Base-by-base conservation (phyloP, 23 red algal genomes). In the Gracilariopsis chorda region DNA sequence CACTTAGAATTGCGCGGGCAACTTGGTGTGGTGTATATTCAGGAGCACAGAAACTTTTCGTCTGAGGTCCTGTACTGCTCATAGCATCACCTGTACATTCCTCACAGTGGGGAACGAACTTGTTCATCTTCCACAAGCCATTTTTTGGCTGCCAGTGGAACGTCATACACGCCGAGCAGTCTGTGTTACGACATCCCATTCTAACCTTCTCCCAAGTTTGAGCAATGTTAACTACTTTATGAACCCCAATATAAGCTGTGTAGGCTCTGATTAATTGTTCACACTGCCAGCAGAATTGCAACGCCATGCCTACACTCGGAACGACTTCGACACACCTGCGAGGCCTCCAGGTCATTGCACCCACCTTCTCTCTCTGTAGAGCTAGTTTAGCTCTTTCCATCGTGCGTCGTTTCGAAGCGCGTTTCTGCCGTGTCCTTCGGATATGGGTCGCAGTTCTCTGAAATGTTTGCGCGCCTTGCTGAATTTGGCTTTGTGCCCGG, bases 231-330 rank as follows among this genome's bases (percentile, higher is more conserved):
- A 68, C 52, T 4, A 0, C 57, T 39, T 85, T 51, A 25, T 67
- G 34, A 19, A 43, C 36, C 6, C 59, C 81, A 11, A 85, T 41
- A 48, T 68, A 34, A 3, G 57, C 81, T 40, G 81, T 87, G 14
- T 87, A 20, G 12, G 84, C 84, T 10, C 65, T 63, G 23, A 88
- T 88, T 16, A 88, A 55, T 20, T 88, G 63, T 28, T 88, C 70
- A 64, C 49, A 88, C 12, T 74, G 63, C 84, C 84, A 88, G 7
- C 84, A 46, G 56, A 68, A 71, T 8, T 46, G 40, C 21, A 63
- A 39, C 5, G 52, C 55, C 39, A 83, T 83, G 29, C 57, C 57
- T 16, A 83, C 55, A 3, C 42, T 13, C 33, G 58, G 39, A 48
- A 83, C 33, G n/a, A 83, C 20, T 24, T 83, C 79, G 1, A 83